Evolutionary conservation across 176 grass and related monocot genomes (phyloP).

Genomic region (Oryza punctata): DNA sequence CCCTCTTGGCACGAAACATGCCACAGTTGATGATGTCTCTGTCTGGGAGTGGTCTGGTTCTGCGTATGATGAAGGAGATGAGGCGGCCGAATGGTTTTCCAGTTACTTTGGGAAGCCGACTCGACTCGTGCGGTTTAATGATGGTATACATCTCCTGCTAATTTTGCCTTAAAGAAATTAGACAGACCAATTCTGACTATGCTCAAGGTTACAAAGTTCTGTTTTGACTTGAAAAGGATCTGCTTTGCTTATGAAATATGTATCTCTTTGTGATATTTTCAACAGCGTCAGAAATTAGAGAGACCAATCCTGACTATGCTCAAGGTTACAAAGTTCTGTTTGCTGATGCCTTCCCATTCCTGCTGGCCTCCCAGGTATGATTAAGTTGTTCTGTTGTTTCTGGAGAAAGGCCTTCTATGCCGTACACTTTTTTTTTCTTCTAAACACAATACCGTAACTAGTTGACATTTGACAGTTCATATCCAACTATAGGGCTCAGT

Average conservation of each 20-base stretch:
- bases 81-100: slow-evolving; percentile 77
- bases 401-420: not conserved
- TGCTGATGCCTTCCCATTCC: slow-evolving; percentile 72
- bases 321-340: slow-evolving; percentile 68
- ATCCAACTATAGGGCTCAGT: slow-evolving; percentile 62
- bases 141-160: slow-evolving; percentile 27
- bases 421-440: not conserved
- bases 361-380: slow-evolving; percentile 71
- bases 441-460: slow-evolving; percentile 1
- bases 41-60: slow-evolving; percentile 91
- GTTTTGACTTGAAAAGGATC: not conserved
- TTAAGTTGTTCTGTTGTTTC: not conserved
- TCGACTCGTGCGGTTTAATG: slow-evolving; percentile 68
- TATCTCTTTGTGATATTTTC: not conserved
- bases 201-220: too few relatives aligned
- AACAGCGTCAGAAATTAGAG: slow-evolving; percentile 65
- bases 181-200: too few relatives aligned
- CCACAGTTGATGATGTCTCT: slow-evolving; percentile 54
- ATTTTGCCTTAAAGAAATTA: not conserved
- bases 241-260: not conserved
- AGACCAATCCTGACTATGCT: slow-evolving; percentile 65
- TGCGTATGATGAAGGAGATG: slow-evolving; percentile 74
- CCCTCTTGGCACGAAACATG: slow-evolving; percentile 34
- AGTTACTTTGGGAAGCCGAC: slow-evolving; percentile 63
- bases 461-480: not conserved